These are phyloP conservation scores for Melanomma pulvis-pyrius DNA, from an alignment of 495 filamentous ascomycete genomes.

Conservation along the genomic window DNA sequence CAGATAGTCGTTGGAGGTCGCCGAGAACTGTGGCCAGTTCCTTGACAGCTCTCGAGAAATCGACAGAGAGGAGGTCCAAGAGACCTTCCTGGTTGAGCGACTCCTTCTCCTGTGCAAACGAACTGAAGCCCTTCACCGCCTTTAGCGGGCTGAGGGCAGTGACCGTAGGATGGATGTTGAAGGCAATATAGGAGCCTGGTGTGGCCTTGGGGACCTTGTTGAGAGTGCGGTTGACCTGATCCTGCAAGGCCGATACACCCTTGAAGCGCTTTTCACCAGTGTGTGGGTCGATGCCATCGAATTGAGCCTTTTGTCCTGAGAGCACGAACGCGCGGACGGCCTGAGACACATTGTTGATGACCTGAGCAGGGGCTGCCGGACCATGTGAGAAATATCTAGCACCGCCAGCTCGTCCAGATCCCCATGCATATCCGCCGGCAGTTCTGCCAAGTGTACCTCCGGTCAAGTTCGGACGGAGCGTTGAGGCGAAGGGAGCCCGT, in stretches of 20 bases:
- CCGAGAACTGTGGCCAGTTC: constrained; percentile 77
- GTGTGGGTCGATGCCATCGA: constrained; percentile 67
- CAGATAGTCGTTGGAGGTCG: constrained; percentile 75
- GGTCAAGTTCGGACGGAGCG: constrained; percentile 88
- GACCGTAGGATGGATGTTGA: constrained; percentile 81
- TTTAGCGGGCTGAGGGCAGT: constrained; percentile 72
- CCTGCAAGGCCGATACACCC: constrained; percentile 67
- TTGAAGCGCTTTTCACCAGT: constrained; percentile 79
- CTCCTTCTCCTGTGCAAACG: constrained; percentile 34
- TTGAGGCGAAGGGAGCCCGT: constrained; percentile 84
- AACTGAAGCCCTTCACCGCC: constrained; percentile 44
- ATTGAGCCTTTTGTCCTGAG: constrained; percentile 82
- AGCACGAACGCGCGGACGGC: constrained; percentile 87
- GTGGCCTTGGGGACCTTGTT: constrained; percentile 55
- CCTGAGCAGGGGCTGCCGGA: constrained; percentile 80
- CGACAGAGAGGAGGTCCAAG: constrained; percentile 78
- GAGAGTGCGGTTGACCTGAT: constrained; percentile 67
- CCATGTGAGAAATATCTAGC: constrained; percentile 88
- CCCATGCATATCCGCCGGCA: constrained; percentile 80
- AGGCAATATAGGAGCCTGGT: constrained; percentile 81
- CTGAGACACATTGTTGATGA: constrained; percentile 90
- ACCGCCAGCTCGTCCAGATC: constrained; percentile 69
- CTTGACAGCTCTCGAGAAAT: constrained; percentile 85
- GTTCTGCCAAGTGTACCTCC: constrained; percentile 84
- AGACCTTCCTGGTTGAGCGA: constrained; percentile 78